phyloP scores from a whole-genome alignment of 148 eudicot genomes.

The Suaeda aralocaspica region DNA sequence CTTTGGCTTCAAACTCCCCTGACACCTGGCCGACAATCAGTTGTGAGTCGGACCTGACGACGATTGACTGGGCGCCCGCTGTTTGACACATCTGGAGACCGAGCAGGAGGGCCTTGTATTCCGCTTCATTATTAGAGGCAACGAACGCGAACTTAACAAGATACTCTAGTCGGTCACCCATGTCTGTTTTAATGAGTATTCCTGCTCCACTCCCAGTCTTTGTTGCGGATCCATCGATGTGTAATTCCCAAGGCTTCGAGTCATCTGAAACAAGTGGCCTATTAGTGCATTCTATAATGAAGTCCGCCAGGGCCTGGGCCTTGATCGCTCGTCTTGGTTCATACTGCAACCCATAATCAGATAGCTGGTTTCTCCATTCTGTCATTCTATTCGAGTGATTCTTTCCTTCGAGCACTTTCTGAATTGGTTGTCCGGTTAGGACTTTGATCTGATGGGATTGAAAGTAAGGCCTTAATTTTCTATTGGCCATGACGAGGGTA shows the following conservation, averaged over 20 bases:
- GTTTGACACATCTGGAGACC: neutral
- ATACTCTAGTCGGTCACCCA: neutral
- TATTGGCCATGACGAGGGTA: neutral
- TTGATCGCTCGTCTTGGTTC: neutral
- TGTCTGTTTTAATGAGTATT: neutral
- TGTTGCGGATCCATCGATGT: neutral
- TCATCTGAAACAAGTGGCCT: neutral
- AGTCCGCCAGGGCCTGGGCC: neutral
- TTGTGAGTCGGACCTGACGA: neutral
- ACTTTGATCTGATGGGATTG: neutral
- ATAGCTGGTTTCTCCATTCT: neutral
- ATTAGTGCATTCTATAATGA: neutral
- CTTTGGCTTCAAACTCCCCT: neutral
- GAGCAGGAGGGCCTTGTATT: neutral
- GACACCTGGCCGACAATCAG: neutral
- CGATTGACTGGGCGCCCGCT: fast-evolving
- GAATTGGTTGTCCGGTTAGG: neutral
- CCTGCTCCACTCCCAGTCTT: neutral
- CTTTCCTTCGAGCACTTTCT: neutral
- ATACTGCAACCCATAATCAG: neutral
- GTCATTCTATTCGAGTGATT: neutral
- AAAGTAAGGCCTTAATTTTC: neutral
- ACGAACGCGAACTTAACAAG: neutral
- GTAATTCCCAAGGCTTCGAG: neutral
- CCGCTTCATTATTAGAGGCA: neutral